These are phyloP conservation scores for Luffa aegyptiaca DNA, from an alignment of 306 rosid genomes.

Conservation along the genomic window DNA sequence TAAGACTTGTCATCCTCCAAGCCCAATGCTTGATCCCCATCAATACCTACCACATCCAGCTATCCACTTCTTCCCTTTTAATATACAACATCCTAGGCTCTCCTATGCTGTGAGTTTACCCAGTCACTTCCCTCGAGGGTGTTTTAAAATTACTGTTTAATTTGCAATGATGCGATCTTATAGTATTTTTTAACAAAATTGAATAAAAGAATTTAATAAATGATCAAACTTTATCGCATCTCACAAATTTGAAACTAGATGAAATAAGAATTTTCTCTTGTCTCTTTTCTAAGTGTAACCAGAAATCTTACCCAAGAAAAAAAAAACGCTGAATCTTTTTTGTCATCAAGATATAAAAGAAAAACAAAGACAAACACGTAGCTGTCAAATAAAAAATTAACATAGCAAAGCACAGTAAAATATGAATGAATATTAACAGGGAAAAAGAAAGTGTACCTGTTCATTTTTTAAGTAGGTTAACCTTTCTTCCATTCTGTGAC, in stretches of 20 bases:
- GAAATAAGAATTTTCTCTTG: background rate
- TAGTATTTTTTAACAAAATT: background rate
- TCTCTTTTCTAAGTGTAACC: background rate
- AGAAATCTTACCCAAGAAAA: background rate
- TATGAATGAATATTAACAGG: background rate
- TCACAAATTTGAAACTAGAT: background rate
- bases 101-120: background rate
- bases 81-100: background rate
- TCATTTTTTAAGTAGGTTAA: constrained; percentile 60
- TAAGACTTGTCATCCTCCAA: background rate
- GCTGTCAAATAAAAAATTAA: background rate
- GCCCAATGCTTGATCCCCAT: no score
- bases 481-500: constrained; percentile 77
- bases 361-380: background rate
- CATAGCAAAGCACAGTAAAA: background rate
- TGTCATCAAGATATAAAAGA: background rate
- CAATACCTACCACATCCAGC: background rate
- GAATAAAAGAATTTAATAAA: background rate
- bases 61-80: background rate
- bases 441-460: constrained; percentile 37
- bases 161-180: background rate
- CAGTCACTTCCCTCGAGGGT: background rate
- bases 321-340: background rate
- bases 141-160: background rate
- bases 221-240: background rate